Base-by-base conservation (phyloP, 2,329 filamentous ascomycete genomes). In the Blumeriella jaapii region DNA sequence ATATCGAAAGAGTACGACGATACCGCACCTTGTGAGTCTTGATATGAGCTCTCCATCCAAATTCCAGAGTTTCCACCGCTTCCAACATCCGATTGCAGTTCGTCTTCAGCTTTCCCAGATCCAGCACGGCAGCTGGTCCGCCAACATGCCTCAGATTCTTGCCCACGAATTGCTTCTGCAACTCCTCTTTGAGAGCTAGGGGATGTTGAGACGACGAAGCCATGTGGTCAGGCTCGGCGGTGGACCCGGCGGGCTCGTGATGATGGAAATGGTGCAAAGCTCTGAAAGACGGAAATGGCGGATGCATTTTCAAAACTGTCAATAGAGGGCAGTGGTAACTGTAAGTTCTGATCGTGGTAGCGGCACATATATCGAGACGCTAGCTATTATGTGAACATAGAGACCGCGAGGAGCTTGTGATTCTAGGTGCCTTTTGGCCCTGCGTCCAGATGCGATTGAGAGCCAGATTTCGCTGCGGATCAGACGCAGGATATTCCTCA, bases 11-110 rank as follows among this genome's bases (percentile, higher is more conserved):
- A 23, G n/a, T 27, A 14, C 10, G n/a, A 23, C 2, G 4, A 6
- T 5, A 19, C 4, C 51, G 36, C 58, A 78, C 79, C 63, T 91
- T 91, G 57, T 91, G 83, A 14, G 81, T 86, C 60, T 91, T 91
- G 40, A 89, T 74, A 55, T 91, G 83, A 1, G 79, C 77, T 39
- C 83, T 65, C 62, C 84, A 89, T 5, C 67, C 68, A 15, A 87
- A 63, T 0, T 67, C 63, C 10, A 87, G 59, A 31, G 60, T 59
- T 25, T 67, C 55, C 10, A 70, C 68, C 0, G 80, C 71, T 9
- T 74, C 62, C 5, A 85, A 68, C 80, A 91, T 87, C 22, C 71
- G 64, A 41, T 64, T 58, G 57, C 82, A 89, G 51, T 89, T 85
- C 31, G 66, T 61, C 36, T 69, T 63, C 15, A 84, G 60, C 26